phyloP scores from a whole-genome alignment of 768 basidiomycete species.

The Dictyophora rubrovolvata region DNA sequence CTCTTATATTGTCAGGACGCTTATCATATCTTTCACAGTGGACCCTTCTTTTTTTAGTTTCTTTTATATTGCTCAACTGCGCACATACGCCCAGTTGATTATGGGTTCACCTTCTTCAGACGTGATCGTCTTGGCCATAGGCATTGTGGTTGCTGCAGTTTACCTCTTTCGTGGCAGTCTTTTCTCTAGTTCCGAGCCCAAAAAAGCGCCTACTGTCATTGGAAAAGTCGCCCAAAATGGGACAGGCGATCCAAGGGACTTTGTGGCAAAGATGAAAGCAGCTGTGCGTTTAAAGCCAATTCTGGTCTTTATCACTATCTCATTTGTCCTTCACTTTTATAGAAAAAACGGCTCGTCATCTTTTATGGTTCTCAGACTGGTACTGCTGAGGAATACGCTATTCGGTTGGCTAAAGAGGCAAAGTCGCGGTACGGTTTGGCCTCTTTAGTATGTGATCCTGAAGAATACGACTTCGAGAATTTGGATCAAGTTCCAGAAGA shows the following conservation, averaged over 20 bases:
- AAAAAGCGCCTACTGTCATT: constrained; percentile 35
- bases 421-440: constrained; percentile 93
- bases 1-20: not conserved
- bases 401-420: constrained; percentile 94
- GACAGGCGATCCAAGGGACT: constrained; percentile 84
- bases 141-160: constrained; percentile 62
- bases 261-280: constrained; percentile 89
- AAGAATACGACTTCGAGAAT: constrained; percentile 98
- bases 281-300: constrained; percentile 47
- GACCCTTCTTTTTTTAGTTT: constrained; percentile 5
- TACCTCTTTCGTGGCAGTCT: constrained; percentile 82
- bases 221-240: constrained; percentile 43
- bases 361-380: constrained; percentile 99
- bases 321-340: constrained; percentile 9
- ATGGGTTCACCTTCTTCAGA: constrained; percentile 65
- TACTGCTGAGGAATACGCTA: constrained; percentile 96
- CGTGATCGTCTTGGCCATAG: constrained; percentile 58
- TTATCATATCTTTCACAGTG: constrained; percentile 5
- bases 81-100: constrained; percentile 10
- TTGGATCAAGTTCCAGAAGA: constrained; percentile 86
- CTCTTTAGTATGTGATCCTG: constrained; percentile 94
- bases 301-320: constrained; percentile 7
- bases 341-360: constrained; percentile 96
- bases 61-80: not conserved
- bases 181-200: constrained; percentile 58